Conservation (phyloP, 257 asterid genomes). For the Solanum piurae region DNA sequence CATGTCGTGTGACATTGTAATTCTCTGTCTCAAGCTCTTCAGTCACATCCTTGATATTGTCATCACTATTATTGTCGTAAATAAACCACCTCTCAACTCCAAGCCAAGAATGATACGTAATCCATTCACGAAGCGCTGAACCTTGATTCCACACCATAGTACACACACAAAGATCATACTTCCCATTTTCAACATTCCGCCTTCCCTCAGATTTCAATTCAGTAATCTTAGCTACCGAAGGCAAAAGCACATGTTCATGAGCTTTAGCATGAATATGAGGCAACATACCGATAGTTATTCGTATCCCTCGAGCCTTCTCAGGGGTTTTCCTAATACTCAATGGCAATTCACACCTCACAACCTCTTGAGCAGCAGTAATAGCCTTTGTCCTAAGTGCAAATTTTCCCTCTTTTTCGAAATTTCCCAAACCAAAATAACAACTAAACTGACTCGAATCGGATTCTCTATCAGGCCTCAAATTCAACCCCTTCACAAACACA, state of each 20-base stretch:
- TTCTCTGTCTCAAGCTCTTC: constrained; percentile 36
- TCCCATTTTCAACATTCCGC: constrained; percentile 11
- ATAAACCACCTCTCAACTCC: constrained; percentile 94
- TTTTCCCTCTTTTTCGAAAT: constrained; percentile 12
- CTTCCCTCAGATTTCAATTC: neutral
- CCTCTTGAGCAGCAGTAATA: constrained; percentile 83
- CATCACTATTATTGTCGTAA: constrained; percentile 87
- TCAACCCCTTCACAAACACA: constrained; percentile 91
- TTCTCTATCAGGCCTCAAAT: constrained; percentile 52
- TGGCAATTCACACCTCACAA: constrained; percentile 74
- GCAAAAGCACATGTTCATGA: constrained; percentile 29
- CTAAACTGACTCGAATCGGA: constrained; percentile 58
- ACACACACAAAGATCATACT: constrained; percentile 70
- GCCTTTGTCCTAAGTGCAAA: constrained; percentile 48
- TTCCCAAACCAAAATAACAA: constrained; percentile 68
- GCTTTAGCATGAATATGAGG: constrained; percentile 14
- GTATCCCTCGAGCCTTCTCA: constrained; percentile 34
- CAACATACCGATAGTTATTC: constrained; percentile 49
- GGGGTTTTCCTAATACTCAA: constrained; percentile 27
- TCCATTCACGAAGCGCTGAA: constrained; percentile 73
- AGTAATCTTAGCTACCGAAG: constrained; percentile 72
- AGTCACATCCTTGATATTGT: constrained; percentile 39
- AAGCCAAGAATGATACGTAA: constrained; percentile 72
- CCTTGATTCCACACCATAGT: constrained; percentile 99
- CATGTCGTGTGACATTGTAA: constrained; percentile 68